Conservation (phyloP, 331 rosid genomes). For the Rhamnella rubrinervis region DNA sequence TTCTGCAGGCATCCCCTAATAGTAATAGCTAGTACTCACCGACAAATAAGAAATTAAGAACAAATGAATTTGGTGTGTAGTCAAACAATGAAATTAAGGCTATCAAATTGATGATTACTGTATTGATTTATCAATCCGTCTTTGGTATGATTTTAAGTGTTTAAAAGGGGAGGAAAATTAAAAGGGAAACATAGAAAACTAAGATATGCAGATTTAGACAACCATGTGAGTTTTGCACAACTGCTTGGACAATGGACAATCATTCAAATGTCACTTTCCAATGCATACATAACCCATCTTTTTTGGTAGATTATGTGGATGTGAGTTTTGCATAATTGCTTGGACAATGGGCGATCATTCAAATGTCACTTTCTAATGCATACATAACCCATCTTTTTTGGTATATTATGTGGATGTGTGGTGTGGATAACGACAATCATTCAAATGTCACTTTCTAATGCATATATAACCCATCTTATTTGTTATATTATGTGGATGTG, state of each 20-base stretch:
- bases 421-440: background rate
- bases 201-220: background rate
- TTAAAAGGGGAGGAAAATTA: background rate
- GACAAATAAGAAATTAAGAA: too few species aligned
- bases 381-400: too few species aligned
- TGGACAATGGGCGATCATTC: background rate
- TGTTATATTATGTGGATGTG: background rate
- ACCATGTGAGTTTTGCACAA: background rate
- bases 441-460: constrained; percentile 2
- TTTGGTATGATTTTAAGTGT: too few species aligned
- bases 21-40: too few species aligned
- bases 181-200: background rate
- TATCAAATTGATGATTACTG: too few species aligned
- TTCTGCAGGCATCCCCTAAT: too few species aligned
- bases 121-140: too few species aligned
- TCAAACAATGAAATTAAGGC: too few species aligned
- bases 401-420: background rate
- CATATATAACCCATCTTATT: too few species aligned
- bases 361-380: constrained; percentile 1
- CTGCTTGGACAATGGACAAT: background rate
- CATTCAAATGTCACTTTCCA: constrained; percentile 1
- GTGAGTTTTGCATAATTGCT: background rate
- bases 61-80: too few species aligned
- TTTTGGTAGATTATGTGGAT: background rate
- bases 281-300: background rate